A percentile compares a stretch with the other conserved stretches of the same genome.
These are phyloP conservation scores for Rhizopogon vinicolor DNA, from an alignment of 768 basidiomycete species.

Conservation along the genomic window DNA sequence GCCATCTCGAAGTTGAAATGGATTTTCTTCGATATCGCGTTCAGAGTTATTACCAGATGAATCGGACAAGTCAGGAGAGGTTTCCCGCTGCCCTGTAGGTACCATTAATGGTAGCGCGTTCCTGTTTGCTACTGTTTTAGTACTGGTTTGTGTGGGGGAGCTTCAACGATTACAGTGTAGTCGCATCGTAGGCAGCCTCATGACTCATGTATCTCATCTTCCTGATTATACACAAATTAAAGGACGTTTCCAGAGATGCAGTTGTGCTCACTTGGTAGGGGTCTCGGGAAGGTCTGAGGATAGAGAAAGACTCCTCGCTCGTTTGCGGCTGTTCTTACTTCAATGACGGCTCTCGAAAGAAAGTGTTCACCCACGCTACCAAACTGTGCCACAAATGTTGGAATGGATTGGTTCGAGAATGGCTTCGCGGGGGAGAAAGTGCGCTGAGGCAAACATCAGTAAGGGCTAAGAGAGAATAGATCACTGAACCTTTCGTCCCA, in stretches of 20 bases:
- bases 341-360: background rate
- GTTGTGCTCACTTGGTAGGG: slow-evolving; percentile 17
- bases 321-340: slow-evolving; percentile 16
- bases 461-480: background rate
- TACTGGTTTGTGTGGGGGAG: background rate
- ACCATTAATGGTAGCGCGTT: background rate
- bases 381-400: background rate
- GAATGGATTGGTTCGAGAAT: background rate
- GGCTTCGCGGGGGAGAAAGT: background rate
- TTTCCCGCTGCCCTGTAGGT: background rate
- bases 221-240: background rate
- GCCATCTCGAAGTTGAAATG: background rate
- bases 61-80: background rate
- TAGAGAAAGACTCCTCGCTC: slow-evolving; percentile 17
- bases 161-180: slow-evolving; percentile 5
- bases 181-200: background rate
- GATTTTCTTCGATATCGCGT: background rate
- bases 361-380: background rate
- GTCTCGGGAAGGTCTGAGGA: slow-evolving; percentile 6
- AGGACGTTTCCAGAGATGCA: background rate
- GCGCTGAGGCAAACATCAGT: background rate
- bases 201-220: background rate
- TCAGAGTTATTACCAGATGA: background rate
- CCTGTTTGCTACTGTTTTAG: slow-evolving; percentile 3
- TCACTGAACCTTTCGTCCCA: background rate